Percentiles rank a stretch among this genome's conserved stretches.
Evolutionary conservation across 352 stramenopile genomes (phyloP).

Genomic region (Phytophthora ohioensis): DNA sequence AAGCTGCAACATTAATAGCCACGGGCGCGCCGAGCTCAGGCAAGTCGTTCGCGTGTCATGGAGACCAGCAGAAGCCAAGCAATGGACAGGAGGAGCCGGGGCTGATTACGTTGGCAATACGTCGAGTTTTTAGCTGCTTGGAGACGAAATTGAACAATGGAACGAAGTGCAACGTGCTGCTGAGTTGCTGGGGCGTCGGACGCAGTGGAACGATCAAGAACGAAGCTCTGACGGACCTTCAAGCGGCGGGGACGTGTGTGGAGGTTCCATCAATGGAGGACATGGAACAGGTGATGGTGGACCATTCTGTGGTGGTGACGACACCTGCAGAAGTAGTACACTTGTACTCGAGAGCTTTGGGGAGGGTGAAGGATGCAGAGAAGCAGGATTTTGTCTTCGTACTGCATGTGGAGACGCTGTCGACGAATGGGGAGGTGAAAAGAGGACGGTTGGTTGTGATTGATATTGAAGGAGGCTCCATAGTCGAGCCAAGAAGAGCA

Average conservation of each 20-base stretch:
- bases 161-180: conserved; percentile 27
- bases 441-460: conserved; percentile 55
- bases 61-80: conserved; percentile 35
- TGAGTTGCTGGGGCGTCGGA: conserved; percentile 37
- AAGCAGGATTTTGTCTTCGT: conserved; percentile 54
- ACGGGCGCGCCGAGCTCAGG: conserved; percentile 54
- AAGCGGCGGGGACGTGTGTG: background rate
- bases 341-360: conserved; percentile 43
- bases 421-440: conserved; percentile 28
- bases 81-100: conserved; percentile 22
- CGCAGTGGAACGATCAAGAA: conserved; percentile 5
- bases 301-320: conserved; percentile 37
- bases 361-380: conserved; percentile 13
- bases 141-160: background rate
- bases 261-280: background rate
- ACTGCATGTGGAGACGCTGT: conserved; percentile 54
- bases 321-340: conserved; percentile 45
- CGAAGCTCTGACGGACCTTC: conserved; percentile 30
- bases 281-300: conserved; percentile 36
- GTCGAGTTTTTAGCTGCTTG: conserved; percentile 45
- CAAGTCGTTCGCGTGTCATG: conserved; percentile 76
- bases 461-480: conserved; percentile 58
- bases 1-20: conserved; percentile 50
- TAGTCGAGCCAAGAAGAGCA: conserved; percentile 49
- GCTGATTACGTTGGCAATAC: conserved; percentile 49